Evolutionary conservation across 2,329 filamentous ascomycete species (phyloP).

Genomic region (Paecilomyces fulvus): DNA sequence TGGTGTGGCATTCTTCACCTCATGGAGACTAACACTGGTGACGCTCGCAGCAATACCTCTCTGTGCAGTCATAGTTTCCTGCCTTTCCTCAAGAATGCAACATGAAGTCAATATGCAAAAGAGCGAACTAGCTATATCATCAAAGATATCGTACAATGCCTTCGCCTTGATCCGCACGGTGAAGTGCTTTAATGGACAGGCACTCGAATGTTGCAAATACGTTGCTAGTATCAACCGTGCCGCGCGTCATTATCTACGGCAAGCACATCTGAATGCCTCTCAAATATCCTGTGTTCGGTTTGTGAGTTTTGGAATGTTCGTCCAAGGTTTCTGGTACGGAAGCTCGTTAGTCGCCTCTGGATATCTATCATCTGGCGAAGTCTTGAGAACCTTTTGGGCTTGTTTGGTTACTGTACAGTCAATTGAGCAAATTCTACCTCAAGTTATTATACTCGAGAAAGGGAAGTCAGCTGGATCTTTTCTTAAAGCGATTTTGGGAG

Average conservation of each 20-base stretch:
- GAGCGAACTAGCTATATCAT: slow-evolving; percentile 56
- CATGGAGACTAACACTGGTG: slow-evolving; percentile 76
- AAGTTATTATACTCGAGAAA: slow-evolving; percentile 69
- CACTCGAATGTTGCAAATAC: slow-evolving; percentile 62
- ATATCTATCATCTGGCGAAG: slow-evolving; percentile 51
- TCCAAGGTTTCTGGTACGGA: slow-evolving; percentile 86
- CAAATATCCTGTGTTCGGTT: slow-evolving; percentile 69
- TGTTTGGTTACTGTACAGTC: slow-evolving; percentile 68
- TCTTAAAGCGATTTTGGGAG: slow-evolving; percentile 43
- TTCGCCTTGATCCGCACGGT: slow-evolving; percentile 72
- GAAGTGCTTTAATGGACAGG: slow-evolving; percentile 73
- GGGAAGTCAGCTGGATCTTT: slow-evolving; percentile 65
- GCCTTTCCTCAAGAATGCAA: slow-evolving; percentile 55
- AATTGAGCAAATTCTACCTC: slow-evolving; percentile 64
- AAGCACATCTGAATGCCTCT: slow-evolving; percentile 59
- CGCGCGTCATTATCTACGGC: slow-evolving; percentile 55
- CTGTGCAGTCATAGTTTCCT: slow-evolving; percentile 50
- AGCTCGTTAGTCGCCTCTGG: slow-evolving; percentile 57
- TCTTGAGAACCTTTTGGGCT: slow-evolving; percentile 80
- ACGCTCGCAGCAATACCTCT: slow-evolving; percentile 66
- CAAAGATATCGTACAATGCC: slow-evolving; percentile 62
- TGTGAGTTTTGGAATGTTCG: slow-evolving; percentile 69
- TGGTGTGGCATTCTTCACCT: slow-evolving; percentile 64
- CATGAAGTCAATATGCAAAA: slow-evolving; percentile 63
- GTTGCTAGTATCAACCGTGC: slow-evolving; percentile 48